Evolutionary conservation across 352 stramenopile species (phyloP).

Genomic region (Globisporangium okanoganense): DNA sequence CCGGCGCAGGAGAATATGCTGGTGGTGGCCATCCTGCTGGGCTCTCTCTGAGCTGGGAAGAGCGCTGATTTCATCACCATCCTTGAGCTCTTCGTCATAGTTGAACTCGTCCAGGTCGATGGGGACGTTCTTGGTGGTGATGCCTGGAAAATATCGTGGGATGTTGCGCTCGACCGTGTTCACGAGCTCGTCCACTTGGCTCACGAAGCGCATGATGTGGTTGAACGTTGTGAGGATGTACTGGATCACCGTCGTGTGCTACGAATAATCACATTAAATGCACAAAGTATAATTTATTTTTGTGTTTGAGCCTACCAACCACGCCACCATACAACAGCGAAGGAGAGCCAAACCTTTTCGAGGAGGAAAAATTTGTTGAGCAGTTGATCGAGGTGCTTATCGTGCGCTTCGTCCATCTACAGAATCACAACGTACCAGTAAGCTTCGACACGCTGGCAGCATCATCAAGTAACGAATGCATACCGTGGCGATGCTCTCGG

Average conservation of each 20-base stretch:
- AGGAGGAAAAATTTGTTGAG: constrained; percentile 68
- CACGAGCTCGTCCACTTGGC: constrained; percentile 48
- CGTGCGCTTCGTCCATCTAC: constrained; percentile 60
- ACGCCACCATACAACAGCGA: background rate
- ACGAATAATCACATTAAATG: constrained; percentile 10
- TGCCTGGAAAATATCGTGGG: constrained; percentile 27
- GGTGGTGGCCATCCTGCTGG: no score
- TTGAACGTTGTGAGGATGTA: constrained; percentile 76
- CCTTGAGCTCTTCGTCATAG: background rate
- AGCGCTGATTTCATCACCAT: background rate
- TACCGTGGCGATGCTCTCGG: constrained; percentile 19
- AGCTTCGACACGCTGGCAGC: constrained; percentile 20
- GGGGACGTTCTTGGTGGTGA: background rate
- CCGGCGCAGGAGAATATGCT: constrained; percentile 3
- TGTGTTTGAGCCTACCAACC: background rate
- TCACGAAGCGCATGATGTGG: constrained; percentile 62
- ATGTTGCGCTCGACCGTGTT: constrained; percentile 44
- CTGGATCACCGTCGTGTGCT: constrained; percentile 62
- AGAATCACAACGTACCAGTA: background rate
- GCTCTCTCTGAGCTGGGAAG: background rate
- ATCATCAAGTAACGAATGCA: background rate
- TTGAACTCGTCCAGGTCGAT: background rate
- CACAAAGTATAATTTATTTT: background rate
- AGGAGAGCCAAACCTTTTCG: constrained; percentile 45
- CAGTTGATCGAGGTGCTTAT: constrained; percentile 58